Evolutionary conservation across 768 basidiomycete species (phyloP).

Genomic region (Mycena belliarum): DNA sequence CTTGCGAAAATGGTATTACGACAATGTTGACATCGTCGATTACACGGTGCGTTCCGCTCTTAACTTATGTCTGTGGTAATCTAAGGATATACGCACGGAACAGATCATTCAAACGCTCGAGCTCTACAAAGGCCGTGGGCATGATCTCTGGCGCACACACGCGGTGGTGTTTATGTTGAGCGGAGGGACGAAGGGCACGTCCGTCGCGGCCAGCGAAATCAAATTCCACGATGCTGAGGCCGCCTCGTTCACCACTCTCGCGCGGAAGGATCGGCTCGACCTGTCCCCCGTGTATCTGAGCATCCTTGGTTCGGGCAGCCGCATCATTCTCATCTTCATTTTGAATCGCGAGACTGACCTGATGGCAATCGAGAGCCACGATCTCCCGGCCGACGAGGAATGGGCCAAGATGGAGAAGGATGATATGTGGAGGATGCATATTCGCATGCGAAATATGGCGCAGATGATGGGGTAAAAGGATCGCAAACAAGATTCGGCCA

Average conservation of each 20-base stretch:
- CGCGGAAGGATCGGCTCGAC: neutral
- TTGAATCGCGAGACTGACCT: neutral
- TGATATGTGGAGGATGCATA: slow-evolving; percentile 20
- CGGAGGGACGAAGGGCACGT: slow-evolving; percentile 5
- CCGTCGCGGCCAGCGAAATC: slow-evolving; percentile 3
- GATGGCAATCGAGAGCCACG: slow-evolving; percentile 3
- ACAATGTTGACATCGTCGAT: slow-evolving; percentile 18
- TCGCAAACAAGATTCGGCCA: no score
- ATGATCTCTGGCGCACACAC: slow-evolving; percentile 15
- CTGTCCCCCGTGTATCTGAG: neutral
- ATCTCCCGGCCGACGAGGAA: slow-evolving; percentile 8
- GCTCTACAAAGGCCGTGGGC: slow-evolving; percentile 9
- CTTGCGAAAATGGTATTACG: slow-evolving; percentile 20
- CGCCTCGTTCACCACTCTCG: neutral
- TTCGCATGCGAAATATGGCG: slow-evolving; percentile 9
- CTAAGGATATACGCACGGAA: neutral
- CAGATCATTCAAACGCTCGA: slow-evolving; percentile 17
- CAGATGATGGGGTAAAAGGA: neutral
- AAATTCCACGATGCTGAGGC: slow-evolving; percentile 12
- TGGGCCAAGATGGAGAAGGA: slow-evolving; percentile 15
- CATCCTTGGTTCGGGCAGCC: neutral
- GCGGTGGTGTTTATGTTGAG: slow-evolving; percentile 6
- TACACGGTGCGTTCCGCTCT: slow-evolving; percentile 5
- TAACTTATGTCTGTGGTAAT: neutral
- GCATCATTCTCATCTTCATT: slow-evolving; percentile 12